Percentiles rank a stretch among this genome's conserved stretches.
Conservation (phyloP, 2,329 filamentous ascomycete genomes). For the Colletotrichum sp. region DNA sequence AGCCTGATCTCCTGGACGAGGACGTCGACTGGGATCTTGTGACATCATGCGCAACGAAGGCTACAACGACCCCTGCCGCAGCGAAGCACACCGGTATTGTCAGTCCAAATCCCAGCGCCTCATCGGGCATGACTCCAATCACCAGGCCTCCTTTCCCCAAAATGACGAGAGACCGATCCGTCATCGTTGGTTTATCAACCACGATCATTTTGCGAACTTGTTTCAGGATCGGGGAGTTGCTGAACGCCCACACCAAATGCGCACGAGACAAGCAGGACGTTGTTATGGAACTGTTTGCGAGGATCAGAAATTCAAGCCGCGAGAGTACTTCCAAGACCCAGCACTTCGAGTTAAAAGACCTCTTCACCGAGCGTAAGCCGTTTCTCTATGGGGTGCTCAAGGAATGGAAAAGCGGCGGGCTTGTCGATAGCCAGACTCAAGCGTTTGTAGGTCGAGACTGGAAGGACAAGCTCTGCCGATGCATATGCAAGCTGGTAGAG, state of each 20-base stretch:
- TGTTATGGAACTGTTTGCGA: slow-evolving; percentile 68
- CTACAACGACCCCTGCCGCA: background rate
- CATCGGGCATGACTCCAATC: slow-evolving; percentile 43
- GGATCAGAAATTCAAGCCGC: slow-evolving; percentile 62
- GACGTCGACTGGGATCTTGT: slow-evolving; percentile 47
- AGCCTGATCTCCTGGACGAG: slow-evolving; percentile 36
- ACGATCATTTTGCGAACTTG: slow-evolving; percentile 59
- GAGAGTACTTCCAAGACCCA: slow-evolving; percentile 57
- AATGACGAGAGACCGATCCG: slow-evolving; percentile 54
- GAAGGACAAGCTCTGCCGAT: slow-evolving; percentile 12
- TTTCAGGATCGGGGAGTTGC: slow-evolving; percentile 68
- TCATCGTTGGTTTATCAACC: slow-evolving; percentile 56
- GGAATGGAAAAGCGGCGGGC: background rate
- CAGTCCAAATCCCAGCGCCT: slow-evolving; percentile 12
- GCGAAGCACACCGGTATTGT: slow-evolving; percentile 1
- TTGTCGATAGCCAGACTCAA: background rate
- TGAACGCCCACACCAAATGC: slow-evolving; percentile 46
- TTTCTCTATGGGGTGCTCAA: slow-evolving; percentile 31
- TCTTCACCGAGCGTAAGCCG: slow-evolving; percentile 64
- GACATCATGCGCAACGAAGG: background rate
- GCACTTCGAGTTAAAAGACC: slow-evolving; percentile 67
- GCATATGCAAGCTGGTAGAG: slow-evolving; percentile 4
- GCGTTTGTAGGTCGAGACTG: background rate
- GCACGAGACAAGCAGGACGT: slow-evolving; percentile 38
- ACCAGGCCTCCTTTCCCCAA: slow-evolving; percentile 56